Conservation (phyloP, 2,329 filamentous ascomycete genomes). For the Chalaropsis thielavioides region DNA sequence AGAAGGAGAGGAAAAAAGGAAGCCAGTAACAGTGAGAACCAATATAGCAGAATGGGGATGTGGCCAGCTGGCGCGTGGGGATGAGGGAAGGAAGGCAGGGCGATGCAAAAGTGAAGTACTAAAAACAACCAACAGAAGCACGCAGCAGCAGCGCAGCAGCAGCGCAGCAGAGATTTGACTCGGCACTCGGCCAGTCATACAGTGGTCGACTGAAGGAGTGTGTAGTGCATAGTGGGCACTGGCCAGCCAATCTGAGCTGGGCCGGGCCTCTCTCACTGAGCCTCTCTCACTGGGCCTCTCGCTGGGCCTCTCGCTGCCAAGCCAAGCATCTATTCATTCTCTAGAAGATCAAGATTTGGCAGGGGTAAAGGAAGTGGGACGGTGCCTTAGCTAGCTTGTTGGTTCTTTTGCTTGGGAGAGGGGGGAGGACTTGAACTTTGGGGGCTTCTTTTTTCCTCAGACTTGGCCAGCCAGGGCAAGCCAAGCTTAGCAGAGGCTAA, state of each 20-base stretch:
- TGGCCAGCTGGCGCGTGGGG: slow-evolving; percentile 14
- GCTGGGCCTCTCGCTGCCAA: slow-evolving; percentile 9
- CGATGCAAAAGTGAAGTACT: neutral
- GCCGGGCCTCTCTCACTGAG: neutral
- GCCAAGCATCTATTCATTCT: slow-evolving; percentile 3
- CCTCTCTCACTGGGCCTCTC: neutral
- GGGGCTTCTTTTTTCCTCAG: neutral
- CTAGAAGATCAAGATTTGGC: slow-evolving; percentile 13
- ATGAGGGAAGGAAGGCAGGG: neutral
- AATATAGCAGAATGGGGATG: slow-evolving; percentile 1
- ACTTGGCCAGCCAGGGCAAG: neutral
- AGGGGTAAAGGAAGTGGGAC: slow-evolving; percentile 10
- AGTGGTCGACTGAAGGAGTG: neutral
- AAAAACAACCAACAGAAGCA: neutral
- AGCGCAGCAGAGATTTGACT: neutral
- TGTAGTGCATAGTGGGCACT: slow-evolving; percentile 4
- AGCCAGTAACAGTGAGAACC: neutral
- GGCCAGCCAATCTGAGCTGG: neutral
- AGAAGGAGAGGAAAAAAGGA: neutral
- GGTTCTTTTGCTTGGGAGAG: too few species aligned
- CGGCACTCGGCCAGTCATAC: neutral
- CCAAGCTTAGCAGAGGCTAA: neutral
- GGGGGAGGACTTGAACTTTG: neutral
- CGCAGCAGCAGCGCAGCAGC: neutral
- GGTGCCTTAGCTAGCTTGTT: slow-evolving; percentile 22